Evolutionary conservation across 495 filamentous ascomycete species (phyloP).

Genomic region (Evansstolkia leycettana): DNA sequence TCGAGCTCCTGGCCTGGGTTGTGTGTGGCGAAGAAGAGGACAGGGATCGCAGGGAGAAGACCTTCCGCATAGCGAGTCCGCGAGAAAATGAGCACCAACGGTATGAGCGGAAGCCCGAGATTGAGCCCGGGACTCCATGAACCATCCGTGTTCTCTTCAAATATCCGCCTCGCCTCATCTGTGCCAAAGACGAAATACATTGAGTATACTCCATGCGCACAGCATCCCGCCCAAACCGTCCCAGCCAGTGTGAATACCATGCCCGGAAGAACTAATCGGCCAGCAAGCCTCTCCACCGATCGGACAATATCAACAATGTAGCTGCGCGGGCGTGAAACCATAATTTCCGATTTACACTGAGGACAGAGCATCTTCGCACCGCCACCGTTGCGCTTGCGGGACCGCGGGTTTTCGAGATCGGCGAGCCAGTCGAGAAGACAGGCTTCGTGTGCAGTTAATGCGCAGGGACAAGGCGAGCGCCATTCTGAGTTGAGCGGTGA

Average conservation of each 20-base stretch:
- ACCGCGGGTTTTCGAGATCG: constrained; percentile 55
- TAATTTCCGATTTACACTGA: constrained; percentile 75
- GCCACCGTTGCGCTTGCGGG: constrained; percentile 34
- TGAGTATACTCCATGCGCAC: constrained; percentile 45
- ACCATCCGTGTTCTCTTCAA: constrained; percentile 26
- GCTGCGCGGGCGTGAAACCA: constrained; percentile 59
- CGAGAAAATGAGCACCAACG: constrained; percentile 44
- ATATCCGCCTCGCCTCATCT: constrained; percentile 41
- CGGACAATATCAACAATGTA: constrained; percentile 48
- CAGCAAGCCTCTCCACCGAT: constrained; percentile 39
- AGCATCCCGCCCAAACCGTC: constrained; percentile 42
- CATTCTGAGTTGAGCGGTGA: constrained; percentile 54
- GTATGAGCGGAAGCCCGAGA: constrained; percentile 52
- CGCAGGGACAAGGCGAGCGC: constrained; percentile 81
- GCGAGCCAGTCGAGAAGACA: constrained; percentile 88
- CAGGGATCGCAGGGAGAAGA: constrained; percentile 47
- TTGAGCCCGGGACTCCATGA: constrained; percentile 29
- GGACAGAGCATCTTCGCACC: constrained; percentile 61
- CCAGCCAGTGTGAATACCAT: constrained; percentile 41
- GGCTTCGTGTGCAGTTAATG: constrained; percentile 76
- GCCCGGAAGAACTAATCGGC: constrained; percentile 44
- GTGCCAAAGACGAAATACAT: constrained; percentile 52
- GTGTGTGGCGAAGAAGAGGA: constrained; percentile 47
- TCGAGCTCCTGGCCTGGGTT: constrained; percentile 30
- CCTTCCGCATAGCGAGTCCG: constrained; percentile 46